Conservation (phyloP, 768 basidiomycete species). For the Mycena albidolilacea region DNA sequence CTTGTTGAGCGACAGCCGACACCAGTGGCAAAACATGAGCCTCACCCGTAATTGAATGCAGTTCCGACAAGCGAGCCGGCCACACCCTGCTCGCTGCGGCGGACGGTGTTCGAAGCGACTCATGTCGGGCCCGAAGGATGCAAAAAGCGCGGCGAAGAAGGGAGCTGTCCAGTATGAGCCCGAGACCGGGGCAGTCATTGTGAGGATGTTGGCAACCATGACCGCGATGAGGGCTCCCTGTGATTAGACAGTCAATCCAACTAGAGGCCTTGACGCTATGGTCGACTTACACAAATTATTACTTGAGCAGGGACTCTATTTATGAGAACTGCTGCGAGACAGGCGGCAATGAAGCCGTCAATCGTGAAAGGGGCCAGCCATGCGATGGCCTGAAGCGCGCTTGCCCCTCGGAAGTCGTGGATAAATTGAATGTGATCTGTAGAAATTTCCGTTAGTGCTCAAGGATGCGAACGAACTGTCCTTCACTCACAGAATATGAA, state of each 20-base stretch:
- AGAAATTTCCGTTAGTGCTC: not conserved
- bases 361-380: conserved; percentile 22
- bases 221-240: conserved; percentile 10
- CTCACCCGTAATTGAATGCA: conserved; percentile 24
- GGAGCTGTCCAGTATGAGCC: conserved; percentile 20
- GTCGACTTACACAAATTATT: conserved; percentile 7
- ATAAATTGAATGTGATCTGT: conserved; percentile 20
- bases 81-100: conserved; percentile 22
- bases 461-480: too few species aligned
- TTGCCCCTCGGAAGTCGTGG: conserved; percentile 16
- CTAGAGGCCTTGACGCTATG: not conserved
- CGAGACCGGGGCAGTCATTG: conserved; percentile 9
- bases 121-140: conserved; percentile 19
- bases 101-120: not conserved
- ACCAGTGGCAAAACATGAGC: not conserved
- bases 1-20: not conserved
- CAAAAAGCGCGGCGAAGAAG: conserved; percentile 14
- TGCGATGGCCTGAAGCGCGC: conserved; percentile 4
- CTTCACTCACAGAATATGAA: conserved; percentile 22
- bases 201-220: conserved; percentile 16
- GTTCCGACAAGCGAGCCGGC: conserved; percentile 25
- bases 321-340: conserved; percentile 19
- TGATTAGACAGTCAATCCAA: not conserved
- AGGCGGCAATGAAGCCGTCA: conserved; percentile 22
- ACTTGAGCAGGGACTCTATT: conserved; percentile 19